Conservation (phyloP, 768 basidiomycete species). For the Rhodotorula paludigena region DNA sequence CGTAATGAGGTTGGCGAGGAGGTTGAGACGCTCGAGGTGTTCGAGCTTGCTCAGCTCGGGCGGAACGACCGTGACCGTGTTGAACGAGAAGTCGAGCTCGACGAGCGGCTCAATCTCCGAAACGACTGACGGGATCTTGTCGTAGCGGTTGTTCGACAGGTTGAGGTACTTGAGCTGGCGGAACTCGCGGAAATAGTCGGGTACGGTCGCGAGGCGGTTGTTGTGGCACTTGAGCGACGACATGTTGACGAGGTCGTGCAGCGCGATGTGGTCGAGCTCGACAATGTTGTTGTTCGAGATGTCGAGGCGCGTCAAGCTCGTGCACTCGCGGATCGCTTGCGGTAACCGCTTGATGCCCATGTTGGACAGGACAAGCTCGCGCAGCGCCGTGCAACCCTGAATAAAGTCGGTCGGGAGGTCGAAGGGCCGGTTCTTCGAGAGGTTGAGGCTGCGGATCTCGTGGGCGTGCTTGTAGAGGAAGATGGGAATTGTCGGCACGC, state of each 20-base stretch:
- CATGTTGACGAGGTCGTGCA: slow-evolving; percentile 70
- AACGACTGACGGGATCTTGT: slow-evolving; percentile 66
- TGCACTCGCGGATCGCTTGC: slow-evolving; percentile 68
- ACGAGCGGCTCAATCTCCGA: slow-evolving; percentile 65
- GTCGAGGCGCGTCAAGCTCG: slow-evolving; percentile 71
- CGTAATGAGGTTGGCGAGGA: slow-evolving; percentile 79
- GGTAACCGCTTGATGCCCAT: slow-evolving; percentile 96
- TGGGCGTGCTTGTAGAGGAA: slow-evolving; percentile 76
- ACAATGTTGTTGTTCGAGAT: slow-evolving; percentile 85
- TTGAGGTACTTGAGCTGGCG: slow-evolving; percentile 69
- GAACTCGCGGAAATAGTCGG: slow-evolving; percentile 75
- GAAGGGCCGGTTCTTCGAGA: slow-evolving; percentile 90
- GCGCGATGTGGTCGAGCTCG: slow-evolving; percentile 76
- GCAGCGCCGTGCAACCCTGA: slow-evolving; percentile 73
- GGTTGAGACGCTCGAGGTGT: slow-evolving; percentile 64
- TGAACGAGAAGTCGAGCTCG: slow-evolving; percentile 92
- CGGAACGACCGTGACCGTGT: slow-evolving; percentile 74
- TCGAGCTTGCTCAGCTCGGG: slow-evolving; percentile 67
- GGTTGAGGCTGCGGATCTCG: slow-evolving; percentile 73
- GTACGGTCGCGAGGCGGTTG: slow-evolving; percentile 81
- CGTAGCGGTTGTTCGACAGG: slow-evolving; percentile 94
- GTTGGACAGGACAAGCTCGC: slow-evolving; percentile 76
- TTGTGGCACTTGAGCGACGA: slow-evolving; percentile 72
- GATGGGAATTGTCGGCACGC: slow-evolving; percentile 82
- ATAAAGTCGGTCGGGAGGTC: slow-evolving; percentile 96